phyloP scores from a whole-genome alignment of 164 flowering plant species.

The Liquidambar formosana region DNA sequence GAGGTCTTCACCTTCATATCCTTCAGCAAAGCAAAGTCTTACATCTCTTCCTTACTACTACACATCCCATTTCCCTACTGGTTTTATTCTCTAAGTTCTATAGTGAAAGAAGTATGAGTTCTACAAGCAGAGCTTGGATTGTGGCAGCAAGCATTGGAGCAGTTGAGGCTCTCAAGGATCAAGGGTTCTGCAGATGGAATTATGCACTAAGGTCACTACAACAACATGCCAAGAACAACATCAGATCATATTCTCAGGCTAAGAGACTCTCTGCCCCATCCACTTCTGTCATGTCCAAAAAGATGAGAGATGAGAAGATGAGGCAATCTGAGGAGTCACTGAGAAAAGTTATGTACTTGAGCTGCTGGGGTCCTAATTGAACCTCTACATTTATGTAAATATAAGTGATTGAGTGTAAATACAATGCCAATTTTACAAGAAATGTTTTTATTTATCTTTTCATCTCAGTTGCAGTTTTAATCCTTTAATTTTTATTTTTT shows the following conservation, averaged over 20 bases:
- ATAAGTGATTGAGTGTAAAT: too few species aligned
- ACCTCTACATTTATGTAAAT: too few species aligned
- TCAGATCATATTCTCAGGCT: constrained; percentile 11
- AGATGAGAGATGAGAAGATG: constrained; percentile 1
- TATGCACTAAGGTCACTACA: constrained; percentile 28
- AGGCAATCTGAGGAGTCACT: constrained; percentile 22
- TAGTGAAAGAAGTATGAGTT: constrained; percentile 22
- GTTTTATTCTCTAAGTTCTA: too few species aligned
- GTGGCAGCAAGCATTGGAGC: constrained; percentile 52
- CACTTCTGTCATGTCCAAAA: constrained; percentile 1
- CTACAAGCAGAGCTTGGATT: constrained; percentile 31
- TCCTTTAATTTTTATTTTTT: too few species aligned
- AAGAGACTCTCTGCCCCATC: constrained; percentile 5
- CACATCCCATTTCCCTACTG: too few species aligned
- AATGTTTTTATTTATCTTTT: too few species aligned
- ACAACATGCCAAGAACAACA: constrained; percentile 28
- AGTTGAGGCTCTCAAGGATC: constrained; percentile 56
- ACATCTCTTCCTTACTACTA: too few species aligned
- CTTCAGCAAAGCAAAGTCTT: too few species aligned
- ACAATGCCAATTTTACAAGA: not conserved
- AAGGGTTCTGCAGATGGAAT: constrained; percentile 59
- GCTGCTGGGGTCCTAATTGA: constrained; percentile 17
- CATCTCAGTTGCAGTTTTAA: too few species aligned
- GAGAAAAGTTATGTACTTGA: constrained; percentile 12
- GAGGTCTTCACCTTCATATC: too few species aligned